Base-by-base conservation (phyloP, 441 rosid species). In the Populus hybrid region DNA sequence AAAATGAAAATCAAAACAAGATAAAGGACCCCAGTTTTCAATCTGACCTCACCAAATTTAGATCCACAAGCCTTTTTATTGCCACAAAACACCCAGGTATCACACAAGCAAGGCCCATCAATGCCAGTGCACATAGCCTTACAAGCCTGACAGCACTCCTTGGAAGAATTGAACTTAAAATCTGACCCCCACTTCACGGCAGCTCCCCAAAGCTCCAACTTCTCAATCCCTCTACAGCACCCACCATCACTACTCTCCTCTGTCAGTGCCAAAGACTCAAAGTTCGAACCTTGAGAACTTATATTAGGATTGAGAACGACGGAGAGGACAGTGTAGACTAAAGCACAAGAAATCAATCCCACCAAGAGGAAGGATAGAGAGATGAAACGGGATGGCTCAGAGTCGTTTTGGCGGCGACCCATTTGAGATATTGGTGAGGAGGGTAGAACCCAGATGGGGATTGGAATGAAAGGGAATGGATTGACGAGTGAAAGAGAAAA, bases 181-280 rank as follows among this genome's bases (percentile, higher is more conserved):
- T 94, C 93, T 56, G 95, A 82, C 7, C 99, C 97, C 97, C 99
- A 94, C 86, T 94, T 94, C 86, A 94, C 97, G 29, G 97, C 95
- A 20, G 87, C 50, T 14, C 99, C 95, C 99, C 97, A 94, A 0
- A 94, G 86, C 93, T 95, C 99, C 88, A 94, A 75, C 80, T 90
- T 83, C 50, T 90, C 89, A 70, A 92, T 83, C 80, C 98, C 99
- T 70, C 91, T 86, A 77, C 98, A 94, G 75, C 99, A 95, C 50
- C 81, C 87, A 0, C 83, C 88, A 6, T 68, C 76, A 7, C 73
- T 78, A 36, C 53, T 79, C 23, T 50, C 72, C 74, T 59, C 82
- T 53, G 33, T 29, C 82, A 56, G 65, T 38, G 77, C 77, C 38
- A 78, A 24, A 53, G 81, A 73, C 65, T 70, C 86, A 50, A 74